These are phyloP conservation scores for Haberlea rhodopensis DNA, from an alignment of 257 asterid genomes.

Conservation along the genomic window DNA sequence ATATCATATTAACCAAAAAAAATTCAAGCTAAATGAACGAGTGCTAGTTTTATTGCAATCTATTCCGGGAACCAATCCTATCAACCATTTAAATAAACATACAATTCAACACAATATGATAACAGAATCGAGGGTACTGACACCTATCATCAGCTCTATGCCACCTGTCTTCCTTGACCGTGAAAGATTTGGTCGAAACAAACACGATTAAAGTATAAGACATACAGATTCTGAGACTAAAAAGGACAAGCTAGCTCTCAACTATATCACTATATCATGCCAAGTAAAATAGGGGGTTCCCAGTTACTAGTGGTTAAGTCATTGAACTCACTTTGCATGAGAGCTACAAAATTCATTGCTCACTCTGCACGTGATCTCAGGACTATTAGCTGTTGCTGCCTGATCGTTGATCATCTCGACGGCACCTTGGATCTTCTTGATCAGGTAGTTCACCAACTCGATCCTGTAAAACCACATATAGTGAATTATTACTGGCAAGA, in stretches of 20 bases:
- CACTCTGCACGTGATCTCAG: constrained; percentile 27
- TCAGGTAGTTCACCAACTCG: constrained; percentile 56
- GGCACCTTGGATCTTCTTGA: constrained; percentile 46
- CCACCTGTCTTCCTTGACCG: constrained; percentile 16
- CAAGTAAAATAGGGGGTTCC: constrained; percentile 25
- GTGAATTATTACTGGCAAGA: background rate
- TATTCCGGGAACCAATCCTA: background rate
- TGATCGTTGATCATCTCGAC: constrained; percentile 27
- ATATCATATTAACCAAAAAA: background rate
- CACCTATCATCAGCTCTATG: constrained; percentile 1
- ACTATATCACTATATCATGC: constrained; percentile 28
- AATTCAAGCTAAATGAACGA: background rate
- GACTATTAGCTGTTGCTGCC: constrained; percentile 31
- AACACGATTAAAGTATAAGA: background rate
- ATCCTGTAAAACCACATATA: constrained; percentile 48
- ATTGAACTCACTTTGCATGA: constrained; percentile 26
- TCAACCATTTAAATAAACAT: background rate
- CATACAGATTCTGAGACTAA: constrained; percentile 28
- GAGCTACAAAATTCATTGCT: constrained; percentile 27
- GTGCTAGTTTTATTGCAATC: background rate
- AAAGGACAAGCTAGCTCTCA: constrained; percentile 27
- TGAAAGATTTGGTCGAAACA: constrained; percentile 17
- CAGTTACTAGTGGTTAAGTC: constrained; percentile 43
- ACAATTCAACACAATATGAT: background rate
- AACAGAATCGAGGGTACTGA: background rate